Percentiles rank a stretch among this genome's conserved stretches.
These are phyloP conservation scores for Colletotrichum orchidophilum DNA, from an alignment of 2,329 filamentous ascomycete genomes.

Conservation along the genomic window DNA sequence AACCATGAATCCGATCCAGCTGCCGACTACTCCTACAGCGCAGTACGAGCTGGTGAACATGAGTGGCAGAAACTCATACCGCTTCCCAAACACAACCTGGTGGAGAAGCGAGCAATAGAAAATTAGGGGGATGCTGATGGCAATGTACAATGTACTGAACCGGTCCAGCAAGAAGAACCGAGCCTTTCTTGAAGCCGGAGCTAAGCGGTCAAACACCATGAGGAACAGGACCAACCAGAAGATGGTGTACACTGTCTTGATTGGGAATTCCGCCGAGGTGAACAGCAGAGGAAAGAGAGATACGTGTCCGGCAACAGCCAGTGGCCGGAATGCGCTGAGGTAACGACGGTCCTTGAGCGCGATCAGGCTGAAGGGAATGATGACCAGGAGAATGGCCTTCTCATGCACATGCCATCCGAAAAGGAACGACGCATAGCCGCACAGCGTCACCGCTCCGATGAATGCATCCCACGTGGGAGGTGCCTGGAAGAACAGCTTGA, in stretches of 20 bases:
- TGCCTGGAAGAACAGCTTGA: slow-evolving; percentile 78
- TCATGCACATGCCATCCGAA: slow-evolving; percentile 99
- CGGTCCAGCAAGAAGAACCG: slow-evolving; percentile 91
- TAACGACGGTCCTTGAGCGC: slow-evolving; percentile 90
- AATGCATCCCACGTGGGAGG: slow-evolving; percentile 87
- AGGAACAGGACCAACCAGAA: slow-evolving; percentile 91
- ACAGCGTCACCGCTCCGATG: slow-evolving; percentile 88
- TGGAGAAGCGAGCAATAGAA: slow-evolving; percentile 89
- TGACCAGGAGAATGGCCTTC: slow-evolving; percentile 92
- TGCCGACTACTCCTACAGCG: slow-evolving; percentile 92
- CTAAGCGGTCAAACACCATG: slow-evolving; percentile 85
- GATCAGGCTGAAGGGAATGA: slow-evolving; percentile 94
- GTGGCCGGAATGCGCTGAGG: slow-evolving; percentile 88
- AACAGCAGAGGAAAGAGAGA: slow-evolving; percentile 95
- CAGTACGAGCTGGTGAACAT: slow-evolving; percentile 98
- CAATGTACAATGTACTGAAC: slow-evolving; percentile 89
- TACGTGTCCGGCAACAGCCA: slow-evolving; percentile 93
- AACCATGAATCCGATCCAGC: slow-evolving; percentile 93
- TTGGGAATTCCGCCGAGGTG: slow-evolving; percentile 89
- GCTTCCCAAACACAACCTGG: slow-evolving; percentile 81
- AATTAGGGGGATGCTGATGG: slow-evolving; percentile 87
- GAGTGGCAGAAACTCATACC: slow-evolving; percentile 88
- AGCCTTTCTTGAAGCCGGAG: slow-evolving; percentile 81
- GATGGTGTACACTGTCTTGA: slow-evolving; percentile 93
- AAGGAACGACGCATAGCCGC: slow-evolving; percentile 94